phyloP scores from a whole-genome alignment of 2,329 filamentous ascomycete genomes.

The Malbranchea zuffiana region DNA sequence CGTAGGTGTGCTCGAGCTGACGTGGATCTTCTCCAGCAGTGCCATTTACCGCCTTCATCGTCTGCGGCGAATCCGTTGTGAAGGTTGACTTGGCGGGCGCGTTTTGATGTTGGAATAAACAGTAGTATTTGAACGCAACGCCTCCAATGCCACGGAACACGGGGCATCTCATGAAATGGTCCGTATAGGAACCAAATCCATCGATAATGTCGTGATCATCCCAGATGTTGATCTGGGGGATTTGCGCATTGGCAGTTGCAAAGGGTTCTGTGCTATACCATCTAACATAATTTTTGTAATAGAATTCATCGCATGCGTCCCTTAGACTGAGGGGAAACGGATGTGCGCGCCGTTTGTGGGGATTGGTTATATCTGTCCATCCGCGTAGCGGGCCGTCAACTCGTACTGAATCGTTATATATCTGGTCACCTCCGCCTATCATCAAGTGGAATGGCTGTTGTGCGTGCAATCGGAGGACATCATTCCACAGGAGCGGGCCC shows the following conservation, averaged over 20 bases:
- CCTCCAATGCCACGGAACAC: slow-evolving; percentile 57
- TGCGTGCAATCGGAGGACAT: slow-evolving; percentile 50
- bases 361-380: slow-evolving; percentile 52
- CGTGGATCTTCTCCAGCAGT: slow-evolving; percentile 50
- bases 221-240: slow-evolving; percentile 56
- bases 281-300: slow-evolving; percentile 50
- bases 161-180: slow-evolving; percentile 55
- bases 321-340: slow-evolving; percentile 56
- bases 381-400: slow-evolving; percentile 66
- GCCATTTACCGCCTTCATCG: slow-evolving; percentile 41
- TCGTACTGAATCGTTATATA: slow-evolving; percentile 66
- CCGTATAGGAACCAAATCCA: slow-evolving; percentile 55
- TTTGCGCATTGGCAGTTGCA: slow-evolving; percentile 49
- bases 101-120: slow-evolving; percentile 63
- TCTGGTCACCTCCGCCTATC: slow-evolving; percentile 86
- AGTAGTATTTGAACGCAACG: slow-evolving; percentile 49
- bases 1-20: slow-evolving; percentile 65
- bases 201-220: slow-evolving; percentile 58
- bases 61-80: slow-evolving; percentile 59
- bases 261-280: slow-evolving; percentile 62
- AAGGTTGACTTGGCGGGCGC: slow-evolving; percentile 76
- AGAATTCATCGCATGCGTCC: slow-evolving; percentile 49
- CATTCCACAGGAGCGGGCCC: slow-evolving; percentile 53
- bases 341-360: slow-evolving; percentile 48
- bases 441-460: slow-evolving; percentile 54